Conservation (phyloP, 805 yeast species). For the Suhomyces prunicola region DNA sequence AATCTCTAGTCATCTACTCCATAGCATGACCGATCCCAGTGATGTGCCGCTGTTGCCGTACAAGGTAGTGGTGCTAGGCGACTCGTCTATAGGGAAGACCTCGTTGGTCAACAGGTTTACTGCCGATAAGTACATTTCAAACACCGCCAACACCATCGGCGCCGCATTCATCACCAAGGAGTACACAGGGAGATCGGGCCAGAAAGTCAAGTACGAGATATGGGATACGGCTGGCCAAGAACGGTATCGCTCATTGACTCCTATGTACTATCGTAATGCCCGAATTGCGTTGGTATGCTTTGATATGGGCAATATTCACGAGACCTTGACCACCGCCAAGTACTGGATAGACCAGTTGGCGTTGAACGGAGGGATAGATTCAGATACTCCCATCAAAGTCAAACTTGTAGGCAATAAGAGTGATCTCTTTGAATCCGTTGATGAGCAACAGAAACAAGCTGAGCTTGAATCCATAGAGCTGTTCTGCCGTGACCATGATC, state of each 20-base stretch:
- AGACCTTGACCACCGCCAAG: conserved; percentile 65
- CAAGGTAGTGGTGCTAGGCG: conserved; percentile 47
- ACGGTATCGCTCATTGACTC: conserved; percentile 42
- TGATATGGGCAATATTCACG: conserved; percentile 56
- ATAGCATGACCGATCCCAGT: conserved; percentile 3
- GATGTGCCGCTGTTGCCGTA: conserved; percentile 22
- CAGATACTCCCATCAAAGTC: conserved; percentile 27
- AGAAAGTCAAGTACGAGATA: conserved; percentile 57
- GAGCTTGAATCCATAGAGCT: conserved; percentile 12
- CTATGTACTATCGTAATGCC: conserved; percentile 46
- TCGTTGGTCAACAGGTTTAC: conserved; percentile 83
- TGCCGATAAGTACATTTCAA: conserved; percentile 65
- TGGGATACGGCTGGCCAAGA: conserved; percentile 97
- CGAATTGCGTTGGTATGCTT: conserved; percentile 76
- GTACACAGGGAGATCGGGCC: conserved; percentile 22
- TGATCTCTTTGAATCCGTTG: conserved; percentile 49
- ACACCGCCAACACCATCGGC: conserved; percentile 92
- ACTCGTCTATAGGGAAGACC: conserved; percentile 60
- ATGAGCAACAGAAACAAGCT: conserved; percentile 8
- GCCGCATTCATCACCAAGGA: conserved; percentile 92
- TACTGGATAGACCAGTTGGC: conserved; percentile 85
- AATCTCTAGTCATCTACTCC: neutral
- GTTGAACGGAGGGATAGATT: conserved; percentile 18
- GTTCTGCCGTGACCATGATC: conserved; percentile 15
- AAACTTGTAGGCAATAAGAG: conserved; percentile 77